These are phyloP conservation scores for Phytophthora tubulina DNA, from an alignment of 352 stramenopile genomes.

Conservation along the genomic window DNA sequence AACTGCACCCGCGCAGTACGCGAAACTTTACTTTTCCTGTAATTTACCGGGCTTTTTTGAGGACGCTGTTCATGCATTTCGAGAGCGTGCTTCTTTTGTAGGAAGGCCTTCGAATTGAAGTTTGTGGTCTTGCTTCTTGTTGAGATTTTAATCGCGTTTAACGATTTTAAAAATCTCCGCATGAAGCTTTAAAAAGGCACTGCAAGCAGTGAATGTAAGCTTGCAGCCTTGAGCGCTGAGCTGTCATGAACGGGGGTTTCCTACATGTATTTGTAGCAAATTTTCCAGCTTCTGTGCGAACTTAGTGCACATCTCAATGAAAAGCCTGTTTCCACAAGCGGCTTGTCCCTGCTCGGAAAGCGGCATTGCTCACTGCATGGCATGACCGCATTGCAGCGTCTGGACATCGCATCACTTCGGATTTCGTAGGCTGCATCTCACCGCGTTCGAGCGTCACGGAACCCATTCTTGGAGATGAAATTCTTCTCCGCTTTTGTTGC, in stretches of 20 bases:
- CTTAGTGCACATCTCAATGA: conserved; percentile 37
- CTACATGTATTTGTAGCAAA: not conserved
- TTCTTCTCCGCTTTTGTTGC: conserved; percentile 28
- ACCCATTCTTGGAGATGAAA: conserved; percentile 39
- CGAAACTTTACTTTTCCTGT: too few relatives aligned
- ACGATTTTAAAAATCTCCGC: too few relatives aligned
- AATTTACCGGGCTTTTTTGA: too few relatives aligned
- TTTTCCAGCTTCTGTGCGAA: conserved; percentile 6
- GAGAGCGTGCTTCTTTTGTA: too few relatives aligned
- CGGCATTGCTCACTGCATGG: not conserved
- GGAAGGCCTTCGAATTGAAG: too few relatives aligned
- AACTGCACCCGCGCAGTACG: too few relatives aligned
- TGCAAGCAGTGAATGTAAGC: too few relatives aligned
- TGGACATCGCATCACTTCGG: not conserved
- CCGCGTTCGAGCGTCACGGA: conserved; percentile 3
- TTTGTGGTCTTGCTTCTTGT: too few relatives aligned
- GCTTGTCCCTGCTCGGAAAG: conserved; percentile 33
- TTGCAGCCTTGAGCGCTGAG: too few relatives aligned
- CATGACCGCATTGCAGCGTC: not conserved
- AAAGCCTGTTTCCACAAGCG: conserved; percentile 22
- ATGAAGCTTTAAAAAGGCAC: too few relatives aligned
- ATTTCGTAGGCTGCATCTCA: not conserved
- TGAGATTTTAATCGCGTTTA: too few relatives aligned
- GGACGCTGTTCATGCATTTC: too few relatives aligned
- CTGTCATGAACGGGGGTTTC: not conserved